These are phyloP conservation scores for Prunus yedoensis DNA, from an alignment of 331 rosid genomes.

Conservation along the genomic window DNA sequence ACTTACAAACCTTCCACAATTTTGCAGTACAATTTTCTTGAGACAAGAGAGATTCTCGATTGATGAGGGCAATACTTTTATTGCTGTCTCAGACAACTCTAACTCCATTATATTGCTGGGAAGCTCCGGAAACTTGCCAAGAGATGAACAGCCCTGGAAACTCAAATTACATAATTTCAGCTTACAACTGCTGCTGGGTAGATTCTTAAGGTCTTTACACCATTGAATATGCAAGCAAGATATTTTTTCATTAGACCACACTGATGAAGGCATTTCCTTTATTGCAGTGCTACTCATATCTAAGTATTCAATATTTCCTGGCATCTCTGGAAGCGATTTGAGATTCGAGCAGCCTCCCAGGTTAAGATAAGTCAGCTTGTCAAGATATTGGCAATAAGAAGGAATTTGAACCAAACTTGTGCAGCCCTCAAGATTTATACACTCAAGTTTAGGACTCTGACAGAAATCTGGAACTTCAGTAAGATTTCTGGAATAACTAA, in stretches of 20 bases:
- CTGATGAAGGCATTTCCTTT: neutral
- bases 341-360: neutral
- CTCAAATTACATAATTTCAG: neutral
- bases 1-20: neutral
- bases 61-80: neutral
- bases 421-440: neutral
- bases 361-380: neutral
- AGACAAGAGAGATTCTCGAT: neutral
- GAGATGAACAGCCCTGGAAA: neutral
- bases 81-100: neutral
- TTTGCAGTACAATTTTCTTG: neutral
- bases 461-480: neutral
- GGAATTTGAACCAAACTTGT: neutral
- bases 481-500: neutral
- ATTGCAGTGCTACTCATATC: neutral
- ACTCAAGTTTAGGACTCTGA: neutral
- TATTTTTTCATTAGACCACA: neutral
- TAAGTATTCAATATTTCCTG: slow-evolving; percentile 10
- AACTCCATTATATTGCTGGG: neutral
- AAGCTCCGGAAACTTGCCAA: neutral
- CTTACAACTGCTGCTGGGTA: neutral
- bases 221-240: neutral
- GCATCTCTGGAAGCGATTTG: slow-evolving; percentile 8
- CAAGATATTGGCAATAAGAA: neutral
- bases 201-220: neutral